phyloP scores from a whole-genome alignment of 2,329 filamentous ascomycete genomes.

The Chaetothyriales sp. region DNA sequence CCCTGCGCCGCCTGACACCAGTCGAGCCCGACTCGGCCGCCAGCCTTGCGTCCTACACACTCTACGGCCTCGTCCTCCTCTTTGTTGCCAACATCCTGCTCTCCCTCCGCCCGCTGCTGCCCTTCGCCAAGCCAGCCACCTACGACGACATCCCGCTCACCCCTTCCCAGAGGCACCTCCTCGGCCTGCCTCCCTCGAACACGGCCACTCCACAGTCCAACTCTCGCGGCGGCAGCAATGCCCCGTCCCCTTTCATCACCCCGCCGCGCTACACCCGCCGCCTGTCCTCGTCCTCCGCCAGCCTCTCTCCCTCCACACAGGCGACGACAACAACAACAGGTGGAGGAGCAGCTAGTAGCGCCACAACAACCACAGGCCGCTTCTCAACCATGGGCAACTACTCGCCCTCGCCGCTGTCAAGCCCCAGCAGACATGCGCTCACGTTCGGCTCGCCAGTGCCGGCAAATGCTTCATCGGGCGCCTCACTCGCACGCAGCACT shows the following conservation, averaged over 20 bases:
- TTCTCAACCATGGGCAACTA: slow-evolving; percentile 21
- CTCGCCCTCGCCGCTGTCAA: slow-evolving; percentile 12
- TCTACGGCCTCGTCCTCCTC: slow-evolving; percentile 45
- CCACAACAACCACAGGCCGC: slow-evolving; percentile 28
- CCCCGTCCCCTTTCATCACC: slow-evolving; percentile 32
- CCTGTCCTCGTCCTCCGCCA: slow-evolving; percentile 34
- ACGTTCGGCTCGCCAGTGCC: slow-evolving; percentile 13
- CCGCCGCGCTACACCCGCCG: slow-evolving; percentile 33
- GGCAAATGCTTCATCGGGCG: slow-evolving; percentile 27
- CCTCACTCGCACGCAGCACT: slow-evolving; percentile 18
- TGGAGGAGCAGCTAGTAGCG: neutral
- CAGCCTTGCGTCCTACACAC: slow-evolving; percentile 24
- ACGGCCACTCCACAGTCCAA: slow-evolving; percentile 52
- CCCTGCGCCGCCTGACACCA: slow-evolving; percentile 20
- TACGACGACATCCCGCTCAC: slow-evolving; percentile 83
- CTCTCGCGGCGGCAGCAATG: slow-evolving; percentile 65
- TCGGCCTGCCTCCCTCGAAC: slow-evolving; percentile 61
- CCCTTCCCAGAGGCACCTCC: slow-evolving; percentile 66
- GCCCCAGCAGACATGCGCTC: slow-evolving; percentile 9
- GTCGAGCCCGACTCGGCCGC: slow-evolving; percentile 24
- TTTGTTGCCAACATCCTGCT: slow-evolving; percentile 55
- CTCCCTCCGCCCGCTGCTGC: slow-evolving; percentile 52
- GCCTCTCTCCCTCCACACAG: slow-evolving; percentile 33
- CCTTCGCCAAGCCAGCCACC: slow-evolving; percentile 49
- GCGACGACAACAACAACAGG: slow-evolving; percentile 23